phyloP scores from a whole-genome alignment of 176 grass and related monocot species.

The Aegilops longissima region DNA sequence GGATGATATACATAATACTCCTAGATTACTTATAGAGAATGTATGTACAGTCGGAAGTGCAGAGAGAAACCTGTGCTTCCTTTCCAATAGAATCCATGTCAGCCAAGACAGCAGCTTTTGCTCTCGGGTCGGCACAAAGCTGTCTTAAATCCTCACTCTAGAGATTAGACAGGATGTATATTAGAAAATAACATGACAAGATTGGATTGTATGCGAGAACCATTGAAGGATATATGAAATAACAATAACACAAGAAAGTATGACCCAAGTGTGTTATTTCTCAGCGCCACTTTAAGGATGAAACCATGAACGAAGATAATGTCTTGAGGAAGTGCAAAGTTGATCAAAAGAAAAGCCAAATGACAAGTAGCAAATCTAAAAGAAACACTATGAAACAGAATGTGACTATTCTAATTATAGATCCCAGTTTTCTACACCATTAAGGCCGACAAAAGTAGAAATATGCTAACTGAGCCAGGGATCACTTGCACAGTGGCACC shows the following conservation, averaged over 20 bases:
- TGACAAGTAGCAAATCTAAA: no score
- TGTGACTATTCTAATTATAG: no score
- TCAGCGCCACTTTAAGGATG: no score
- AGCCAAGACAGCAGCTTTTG: slow-evolving; percentile 68
- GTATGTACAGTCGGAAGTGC: slow-evolving; percentile 5
- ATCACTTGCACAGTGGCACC: no score
- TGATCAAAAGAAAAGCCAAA: no score
- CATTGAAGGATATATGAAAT: neutral
- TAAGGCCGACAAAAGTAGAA: no score
- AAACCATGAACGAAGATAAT: no score
- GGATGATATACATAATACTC: neutral
- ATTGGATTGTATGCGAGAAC: neutral
- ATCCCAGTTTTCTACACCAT: no score
- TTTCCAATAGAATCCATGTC: slow-evolving; percentile 91
- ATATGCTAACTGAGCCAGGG: no score
- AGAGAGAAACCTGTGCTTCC: slow-evolving; percentile 68
- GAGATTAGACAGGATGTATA: slow-evolving; percentile 8
- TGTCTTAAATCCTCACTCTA: slow-evolving; percentile 74
- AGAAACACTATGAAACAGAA: no score
- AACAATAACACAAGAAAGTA: neutral
- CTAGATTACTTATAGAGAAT: slow-evolving; percentile 10
- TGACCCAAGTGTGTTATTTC: neutral
- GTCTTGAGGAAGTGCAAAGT: no score
- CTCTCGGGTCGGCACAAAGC: slow-evolving; percentile 65
- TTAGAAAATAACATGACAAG: slow-evolving; percentile 6